A percentile compares a stretch with the other conserved stretches of the same genome.
Conservation (phyloP, 495 filamentous ascomycete genomes). For the Podospora appendiculata region DNA sequence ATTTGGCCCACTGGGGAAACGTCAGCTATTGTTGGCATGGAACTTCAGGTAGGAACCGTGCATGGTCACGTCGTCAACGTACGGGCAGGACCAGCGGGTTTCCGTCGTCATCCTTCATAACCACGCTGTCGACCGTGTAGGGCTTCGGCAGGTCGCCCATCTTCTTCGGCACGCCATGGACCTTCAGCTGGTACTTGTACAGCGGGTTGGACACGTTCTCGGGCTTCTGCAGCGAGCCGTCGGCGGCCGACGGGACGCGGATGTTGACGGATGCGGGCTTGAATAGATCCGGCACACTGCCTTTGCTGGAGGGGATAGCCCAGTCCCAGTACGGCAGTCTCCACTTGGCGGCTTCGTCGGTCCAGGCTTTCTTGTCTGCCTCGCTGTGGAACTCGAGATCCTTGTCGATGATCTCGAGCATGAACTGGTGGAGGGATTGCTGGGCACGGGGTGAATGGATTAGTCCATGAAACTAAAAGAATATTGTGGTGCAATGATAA, state of each 20-base stretch:
- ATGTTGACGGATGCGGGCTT: background rate
- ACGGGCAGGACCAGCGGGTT: too few relatives aligned
- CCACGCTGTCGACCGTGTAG: background rate
- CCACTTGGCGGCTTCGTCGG: background rate
- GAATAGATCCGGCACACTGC: background rate
- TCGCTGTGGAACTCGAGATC: background rate
- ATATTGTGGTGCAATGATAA: too few relatives aligned
- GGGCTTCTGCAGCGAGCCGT: background rate
- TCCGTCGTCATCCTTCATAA: too few relatives aligned
- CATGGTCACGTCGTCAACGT: too few relatives aligned
- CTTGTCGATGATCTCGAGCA: background rate
- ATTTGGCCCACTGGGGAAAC: background rate
- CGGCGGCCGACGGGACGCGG: background rate
- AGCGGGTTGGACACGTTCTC: background rate
- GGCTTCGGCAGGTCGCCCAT: background rate
- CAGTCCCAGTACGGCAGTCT: background rate
- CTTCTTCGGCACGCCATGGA: background rate
- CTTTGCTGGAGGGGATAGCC: background rate
- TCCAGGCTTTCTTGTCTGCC: background rate
- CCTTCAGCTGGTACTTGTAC: background rate
- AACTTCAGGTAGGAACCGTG: too few relatives aligned
- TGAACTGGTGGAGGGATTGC: slow-evolving; percentile 39
- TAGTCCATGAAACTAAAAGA: too few relatives aligned
- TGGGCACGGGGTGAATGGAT: too few relatives aligned
- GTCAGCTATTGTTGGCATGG: background rate